These are phyloP conservation scores for Boechera divaricarpa DNA, from an alignment of 345 rosid species.

Conservation along the genomic window DNA sequence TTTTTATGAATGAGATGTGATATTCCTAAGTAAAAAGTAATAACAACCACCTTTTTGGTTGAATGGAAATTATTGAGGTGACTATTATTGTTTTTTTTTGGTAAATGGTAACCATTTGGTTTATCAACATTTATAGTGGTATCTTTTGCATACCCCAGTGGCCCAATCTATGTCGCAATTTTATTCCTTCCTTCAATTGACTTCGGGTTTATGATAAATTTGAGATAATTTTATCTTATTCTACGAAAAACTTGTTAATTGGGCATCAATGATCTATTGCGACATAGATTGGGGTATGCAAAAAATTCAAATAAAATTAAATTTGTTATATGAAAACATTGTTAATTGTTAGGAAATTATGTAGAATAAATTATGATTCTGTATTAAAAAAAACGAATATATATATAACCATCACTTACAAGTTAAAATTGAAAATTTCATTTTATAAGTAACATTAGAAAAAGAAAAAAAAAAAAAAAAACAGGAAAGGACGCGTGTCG, in stretches of 20 bases:
- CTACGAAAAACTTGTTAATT: not conserved
- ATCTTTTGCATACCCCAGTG: conserved; percentile 14
- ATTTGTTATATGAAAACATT: too few species aligned
- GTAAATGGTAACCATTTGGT: conserved; percentile 27
- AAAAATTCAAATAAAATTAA: too few species aligned
- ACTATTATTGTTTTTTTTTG: not conserved
- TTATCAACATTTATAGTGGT: conserved; percentile 33
- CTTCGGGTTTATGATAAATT: not conserved
- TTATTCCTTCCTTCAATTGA: conserved; percentile 1
- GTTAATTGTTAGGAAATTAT: too few species aligned
- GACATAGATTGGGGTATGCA: too few species aligned
- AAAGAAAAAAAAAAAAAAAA: too few species aligned
- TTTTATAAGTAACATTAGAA: not conserved
- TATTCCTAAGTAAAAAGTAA: conserved; percentile 6
- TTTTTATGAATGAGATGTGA: conserved; percentile 9
- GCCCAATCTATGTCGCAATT: conserved; percentile 21
- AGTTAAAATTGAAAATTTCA: not conserved
- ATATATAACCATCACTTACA: too few species aligned
- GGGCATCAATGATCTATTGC: not conserved
- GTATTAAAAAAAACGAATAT: not conserved
- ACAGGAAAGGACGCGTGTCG: conserved; percentile 18
- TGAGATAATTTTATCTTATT: not conserved
- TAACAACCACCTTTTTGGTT: not conserved
- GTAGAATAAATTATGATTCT: not conserved
- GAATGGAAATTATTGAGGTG: conserved; percentile 17